These are phyloP conservation scores for Eucalyptus cloeziana DNA, from an alignment of 345 rosid genomes.

Conservation along the genomic window DNA sequence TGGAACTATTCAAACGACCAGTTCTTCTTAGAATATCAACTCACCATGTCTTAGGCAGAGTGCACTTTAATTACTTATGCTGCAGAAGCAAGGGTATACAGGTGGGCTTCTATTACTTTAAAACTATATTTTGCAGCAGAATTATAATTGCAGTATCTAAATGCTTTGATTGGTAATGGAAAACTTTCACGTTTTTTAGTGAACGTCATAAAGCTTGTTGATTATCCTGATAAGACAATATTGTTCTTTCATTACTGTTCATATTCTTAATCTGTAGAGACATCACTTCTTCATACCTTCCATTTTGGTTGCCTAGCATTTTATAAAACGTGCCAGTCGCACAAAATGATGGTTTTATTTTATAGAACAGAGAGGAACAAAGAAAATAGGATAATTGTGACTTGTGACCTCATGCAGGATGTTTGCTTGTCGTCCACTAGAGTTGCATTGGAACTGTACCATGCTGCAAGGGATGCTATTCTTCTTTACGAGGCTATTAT, in stretches of 20 bases:
- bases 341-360: not conserved
- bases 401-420: constrained; percentile 37
- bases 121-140: not conserved
- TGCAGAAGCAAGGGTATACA: not conserved
- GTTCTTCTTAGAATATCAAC: not conserved
- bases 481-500: constrained; percentile 86
- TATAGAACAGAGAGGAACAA: not conserved
- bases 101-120: not conserved
- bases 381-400: not conserved
- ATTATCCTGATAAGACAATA: not conserved
- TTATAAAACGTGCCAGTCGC: not conserved
- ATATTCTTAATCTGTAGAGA: not conserved
- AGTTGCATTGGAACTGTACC: constrained; percentile 78
- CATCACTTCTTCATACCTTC: not conserved
- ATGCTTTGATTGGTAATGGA: not conserved
- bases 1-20: not conserved
- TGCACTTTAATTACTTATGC: not conserved
- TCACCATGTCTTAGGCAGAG: not conserved
- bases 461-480: constrained; percentile 76
- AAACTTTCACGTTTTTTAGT: not conserved
- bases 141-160: not conserved
- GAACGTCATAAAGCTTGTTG: not conserved
- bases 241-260: not conserved
- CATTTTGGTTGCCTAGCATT: not conserved
- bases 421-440: constrained; percentile 77